Evolutionary conservation across 257 asterid species (phyloP), one percentile per base, ranked within the genome.

Genomic region (Nicotiana sylvestris): DNA sequence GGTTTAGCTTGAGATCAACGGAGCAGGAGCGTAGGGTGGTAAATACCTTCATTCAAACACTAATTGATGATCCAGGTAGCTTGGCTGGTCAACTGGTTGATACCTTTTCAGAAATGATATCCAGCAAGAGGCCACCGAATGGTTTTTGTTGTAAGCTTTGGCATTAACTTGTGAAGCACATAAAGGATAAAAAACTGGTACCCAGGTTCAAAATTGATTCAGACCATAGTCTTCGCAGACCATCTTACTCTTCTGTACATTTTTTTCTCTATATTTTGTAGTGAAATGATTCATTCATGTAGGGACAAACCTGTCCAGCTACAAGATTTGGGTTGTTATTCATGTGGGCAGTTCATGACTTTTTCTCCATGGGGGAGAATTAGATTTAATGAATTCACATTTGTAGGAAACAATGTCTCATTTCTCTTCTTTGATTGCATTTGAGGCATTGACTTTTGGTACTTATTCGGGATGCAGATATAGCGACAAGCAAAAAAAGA

Each of bases 1-100:
- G 99, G 99, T 92, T 93, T 88, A 94, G 98, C 86, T 86, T 95
- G 78, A 89, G 97, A 83, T 90, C 98, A 62, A 91, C 97, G 1
- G 97, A 88, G 90, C 99, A 95, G 86, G 99, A 94, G 80, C 91
- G 97, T 11, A 88, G 96, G 87, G 98, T 95, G 86, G 97, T 95
- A 21, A 90, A 92, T 88, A 95, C 97, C 27, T 95, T 91, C 70
- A 94, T 95, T 83, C 97, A 95, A 82, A 89, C 95, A 13, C 80
- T 76, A 51, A 76, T 76, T 7, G 80, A 76, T 76, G 80, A 76
- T 49, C 80, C 80, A 51, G 53, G 80, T 76, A 76, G 80, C 64
- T 76, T 76, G 80, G 80, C 80, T 15, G 83, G 83, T 29, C 83
- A 81, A 66, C 32, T 81, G 89, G 86, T 87, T 13, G 91, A 89